Conservation (phyloP, 345 rosid genomes). For the Syzygium jambos region DNA sequence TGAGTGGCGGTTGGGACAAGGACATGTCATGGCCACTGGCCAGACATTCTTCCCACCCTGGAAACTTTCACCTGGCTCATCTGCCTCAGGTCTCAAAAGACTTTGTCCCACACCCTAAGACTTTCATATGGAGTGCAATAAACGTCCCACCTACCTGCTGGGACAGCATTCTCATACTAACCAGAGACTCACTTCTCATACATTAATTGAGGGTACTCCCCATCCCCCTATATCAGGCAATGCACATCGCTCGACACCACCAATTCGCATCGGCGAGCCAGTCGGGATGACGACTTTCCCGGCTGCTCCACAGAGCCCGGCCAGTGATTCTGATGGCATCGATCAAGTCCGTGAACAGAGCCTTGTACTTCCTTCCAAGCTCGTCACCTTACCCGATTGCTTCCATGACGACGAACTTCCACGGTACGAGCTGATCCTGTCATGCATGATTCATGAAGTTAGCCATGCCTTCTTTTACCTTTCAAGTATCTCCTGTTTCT, state of each 20-base stretch:
- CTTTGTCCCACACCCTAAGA: neutral
- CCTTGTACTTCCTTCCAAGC: conserved; percentile 37
- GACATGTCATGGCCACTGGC: neutral
- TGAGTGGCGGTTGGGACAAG: neutral
- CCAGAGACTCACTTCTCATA: conserved; percentile 49
- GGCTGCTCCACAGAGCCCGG: conserved; percentile 16
- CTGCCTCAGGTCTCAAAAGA: neutral
- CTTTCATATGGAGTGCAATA: neutral
- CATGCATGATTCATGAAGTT: neutral
- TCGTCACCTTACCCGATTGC: conserved; percentile 28
- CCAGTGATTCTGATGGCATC: conserved; percentile 15
- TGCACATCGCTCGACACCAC: neutral
- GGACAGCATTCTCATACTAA: conserved; percentile 1
- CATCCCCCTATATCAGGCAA: conserved; percentile 1
- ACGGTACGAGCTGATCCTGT: conserved; percentile 23
- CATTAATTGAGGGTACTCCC: conserved; percentile 25
- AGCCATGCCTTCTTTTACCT: neutral
- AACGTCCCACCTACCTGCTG: neutral
- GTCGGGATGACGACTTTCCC: conserved; percentile 15
- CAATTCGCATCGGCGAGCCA: neutral
- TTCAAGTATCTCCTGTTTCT: no score
- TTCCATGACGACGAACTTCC: conserved; percentile 47
- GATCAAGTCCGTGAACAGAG: conserved; percentile 27
- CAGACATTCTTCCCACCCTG: neutral
- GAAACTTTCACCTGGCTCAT: neutral